phyloP scores from a whole-genome alignment of 2,329 filamentous ascomycete species.

The Elsinoe arachidis region DNA sequence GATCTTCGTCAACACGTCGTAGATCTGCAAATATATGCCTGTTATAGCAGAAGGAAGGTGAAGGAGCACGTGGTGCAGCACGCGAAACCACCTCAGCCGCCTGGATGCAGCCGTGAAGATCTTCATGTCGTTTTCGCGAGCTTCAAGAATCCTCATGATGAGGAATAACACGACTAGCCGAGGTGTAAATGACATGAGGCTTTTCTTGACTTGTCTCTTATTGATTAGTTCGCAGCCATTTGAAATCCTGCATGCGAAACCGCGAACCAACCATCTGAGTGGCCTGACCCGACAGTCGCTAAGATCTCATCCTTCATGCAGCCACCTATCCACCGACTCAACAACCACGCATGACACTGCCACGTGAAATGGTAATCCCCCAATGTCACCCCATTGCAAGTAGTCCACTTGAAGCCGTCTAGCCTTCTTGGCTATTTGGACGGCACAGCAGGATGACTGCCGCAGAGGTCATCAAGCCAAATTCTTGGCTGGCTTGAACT shows the following conservation, averaged over 20 bases:
- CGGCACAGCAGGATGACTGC: background rate
- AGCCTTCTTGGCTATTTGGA: background rate
- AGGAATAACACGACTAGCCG: background rate
- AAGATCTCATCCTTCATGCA: slow-evolving; percentile 9
- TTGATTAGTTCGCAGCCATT: background rate
- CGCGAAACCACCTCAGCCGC: background rate
- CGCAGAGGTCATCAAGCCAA: background rate
- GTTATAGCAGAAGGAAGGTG: background rate
- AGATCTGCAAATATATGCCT: background rate
- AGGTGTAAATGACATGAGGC: background rate
- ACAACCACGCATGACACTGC: background rate
- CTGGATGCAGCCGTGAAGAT: background rate
- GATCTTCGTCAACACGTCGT: slow-evolving; percentile 1
- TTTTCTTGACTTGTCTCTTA: background rate
- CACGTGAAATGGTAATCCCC: background rate
- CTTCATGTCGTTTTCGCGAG: background rate
- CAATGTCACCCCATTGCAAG: background rate
- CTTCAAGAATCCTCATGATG: background rate
- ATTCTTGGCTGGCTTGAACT: slow-evolving; percentile 38
- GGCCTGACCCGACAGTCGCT: background rate
- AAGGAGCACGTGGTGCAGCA: background rate
- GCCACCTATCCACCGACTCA: background rate
- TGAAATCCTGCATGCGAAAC: background rate
- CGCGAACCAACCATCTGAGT: background rate
- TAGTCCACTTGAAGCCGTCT: background rate